phyloP scores from a whole-genome alignment of 164 flowering plant species.

The Tinospora cordifolia region DNA sequence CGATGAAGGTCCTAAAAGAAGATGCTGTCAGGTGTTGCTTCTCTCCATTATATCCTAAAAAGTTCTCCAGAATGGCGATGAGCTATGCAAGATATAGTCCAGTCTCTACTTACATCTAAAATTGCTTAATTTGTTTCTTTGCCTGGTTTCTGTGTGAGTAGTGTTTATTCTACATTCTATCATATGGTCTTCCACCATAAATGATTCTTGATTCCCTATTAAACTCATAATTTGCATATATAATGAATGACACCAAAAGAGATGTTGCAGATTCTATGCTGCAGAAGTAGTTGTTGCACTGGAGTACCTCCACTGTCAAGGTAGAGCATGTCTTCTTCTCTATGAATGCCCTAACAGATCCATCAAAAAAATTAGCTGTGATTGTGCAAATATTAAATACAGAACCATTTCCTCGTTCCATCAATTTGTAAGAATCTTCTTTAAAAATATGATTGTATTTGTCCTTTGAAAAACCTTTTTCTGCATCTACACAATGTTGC shows the following conservation, averaged over 20 bases:
- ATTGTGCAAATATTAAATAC: neutral
- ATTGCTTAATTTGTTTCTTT: neutral
- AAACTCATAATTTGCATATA: neutral
- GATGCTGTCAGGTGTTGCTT: conserved; percentile 75
- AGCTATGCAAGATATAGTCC: neutral
- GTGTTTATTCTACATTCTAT: neutral
- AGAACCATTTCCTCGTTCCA: too few species aligned
- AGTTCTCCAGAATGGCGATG: neutral
- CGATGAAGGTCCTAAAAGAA: conserved; percentile 83
- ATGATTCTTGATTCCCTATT: neutral
- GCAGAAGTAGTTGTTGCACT: conserved; percentile 86
- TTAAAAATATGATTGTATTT: too few species aligned
- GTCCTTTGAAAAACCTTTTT: too few species aligned
- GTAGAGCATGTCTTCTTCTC: conserved; percentile 25
- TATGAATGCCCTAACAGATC: neutral
- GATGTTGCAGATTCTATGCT: conserved; percentile 69
- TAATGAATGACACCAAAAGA: neutral
- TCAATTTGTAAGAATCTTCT: too few species aligned
- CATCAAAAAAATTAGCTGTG: neutral
- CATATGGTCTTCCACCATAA: neutral
- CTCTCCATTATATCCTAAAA: neutral
- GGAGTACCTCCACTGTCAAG: conserved; percentile 99
- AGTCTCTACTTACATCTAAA: neutral
- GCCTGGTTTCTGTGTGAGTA: neutral
- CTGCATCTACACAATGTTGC: too few species aligned